These are phyloP conservation scores for Fusarium veterinarium DNA, from an alignment of 2,329 filamentous ascomycete species.

Conservation along the genomic window DNA sequence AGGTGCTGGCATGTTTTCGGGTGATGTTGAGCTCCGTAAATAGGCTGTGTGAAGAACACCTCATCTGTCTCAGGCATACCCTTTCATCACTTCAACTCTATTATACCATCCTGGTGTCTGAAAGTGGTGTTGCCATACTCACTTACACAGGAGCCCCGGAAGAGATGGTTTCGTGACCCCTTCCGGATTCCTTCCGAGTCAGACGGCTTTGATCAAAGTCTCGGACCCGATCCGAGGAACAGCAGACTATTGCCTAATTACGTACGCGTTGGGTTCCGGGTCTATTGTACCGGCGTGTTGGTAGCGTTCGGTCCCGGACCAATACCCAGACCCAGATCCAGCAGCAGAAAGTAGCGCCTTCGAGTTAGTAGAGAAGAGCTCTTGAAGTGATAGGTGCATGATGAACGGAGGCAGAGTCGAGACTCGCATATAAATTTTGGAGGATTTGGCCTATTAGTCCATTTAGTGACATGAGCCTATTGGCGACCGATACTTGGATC, in stretches of 20 bases:
- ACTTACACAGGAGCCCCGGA: neutral
- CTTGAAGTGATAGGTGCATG: neutral
- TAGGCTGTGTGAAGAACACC: fast-evolving
- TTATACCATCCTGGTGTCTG: neutral
- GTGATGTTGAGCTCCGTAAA: fast-evolving
- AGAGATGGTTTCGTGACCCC: neutral
- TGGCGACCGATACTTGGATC: fast-evolving
- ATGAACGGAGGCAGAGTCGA: neutral
- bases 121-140: neutral
- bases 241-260: neutral
- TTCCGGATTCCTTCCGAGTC: neutral
- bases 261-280: too few relatives aligned
- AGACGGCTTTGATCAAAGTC: neutral
- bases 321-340: neutral
- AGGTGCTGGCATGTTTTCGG: conserved; percentile 7
- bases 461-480: neutral
- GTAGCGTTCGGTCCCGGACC: neutral
- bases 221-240: neutral
- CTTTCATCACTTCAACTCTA: neutral
- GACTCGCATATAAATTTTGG: neutral
- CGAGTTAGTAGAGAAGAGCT: neutral
- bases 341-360: too few relatives aligned
- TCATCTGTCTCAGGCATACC: fast-evolving
- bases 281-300: neutral
- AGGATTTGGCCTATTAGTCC: fast-evolving